Conservation (phyloP, 2,329 filamentous ascomycete species). For the Sporothrix euskadiensis region DNA sequence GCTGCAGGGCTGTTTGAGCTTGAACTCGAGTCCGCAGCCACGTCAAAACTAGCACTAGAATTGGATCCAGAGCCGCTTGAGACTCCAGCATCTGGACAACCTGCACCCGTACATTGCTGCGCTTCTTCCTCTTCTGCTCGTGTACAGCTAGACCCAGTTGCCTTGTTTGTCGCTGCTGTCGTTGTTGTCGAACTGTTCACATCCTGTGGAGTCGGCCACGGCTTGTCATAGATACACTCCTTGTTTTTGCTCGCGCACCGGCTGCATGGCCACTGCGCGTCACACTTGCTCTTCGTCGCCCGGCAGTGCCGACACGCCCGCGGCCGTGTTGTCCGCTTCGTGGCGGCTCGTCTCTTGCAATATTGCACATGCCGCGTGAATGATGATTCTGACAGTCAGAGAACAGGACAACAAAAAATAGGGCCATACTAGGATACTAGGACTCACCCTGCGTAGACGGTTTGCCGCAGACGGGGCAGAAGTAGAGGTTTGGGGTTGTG, state of each 20-base stretch:
- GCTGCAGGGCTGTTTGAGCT: background rate
- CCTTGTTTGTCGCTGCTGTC: background rate
- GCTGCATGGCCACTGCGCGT: constrained; percentile 29
- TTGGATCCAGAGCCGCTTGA: background rate
- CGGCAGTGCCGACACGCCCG: constrained; percentile 29
- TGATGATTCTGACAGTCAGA: constrained; percentile 24
- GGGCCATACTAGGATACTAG: background rate
- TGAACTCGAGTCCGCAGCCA: background rate
- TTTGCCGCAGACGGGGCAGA: constrained; percentile 22
- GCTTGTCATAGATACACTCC: constrained; percentile 28
- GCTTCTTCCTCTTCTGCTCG: background rate
- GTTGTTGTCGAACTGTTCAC: background rate
- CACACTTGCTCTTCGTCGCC: constrained; percentile 30
- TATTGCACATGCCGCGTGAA: constrained; percentile 30
- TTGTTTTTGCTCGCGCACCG: constrained; percentile 25
- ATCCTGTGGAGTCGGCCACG: background rate
- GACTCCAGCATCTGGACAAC: background rate
- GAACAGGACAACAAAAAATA: background rate
- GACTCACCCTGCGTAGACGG: background rate
- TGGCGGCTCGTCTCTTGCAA: constrained; percentile 26
- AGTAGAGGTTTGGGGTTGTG: background rate
- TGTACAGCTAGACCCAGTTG: background rate
- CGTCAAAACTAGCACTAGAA: background rate
- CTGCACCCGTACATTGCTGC: too few species aligned
- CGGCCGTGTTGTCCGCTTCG: constrained; percentile 12